Percentiles rank a stretch among this genome's conserved stretches.
Conservation (phyloP, 495 filamentous ascomycete genomes). For the Talaromyces nanjingensis region DNA sequence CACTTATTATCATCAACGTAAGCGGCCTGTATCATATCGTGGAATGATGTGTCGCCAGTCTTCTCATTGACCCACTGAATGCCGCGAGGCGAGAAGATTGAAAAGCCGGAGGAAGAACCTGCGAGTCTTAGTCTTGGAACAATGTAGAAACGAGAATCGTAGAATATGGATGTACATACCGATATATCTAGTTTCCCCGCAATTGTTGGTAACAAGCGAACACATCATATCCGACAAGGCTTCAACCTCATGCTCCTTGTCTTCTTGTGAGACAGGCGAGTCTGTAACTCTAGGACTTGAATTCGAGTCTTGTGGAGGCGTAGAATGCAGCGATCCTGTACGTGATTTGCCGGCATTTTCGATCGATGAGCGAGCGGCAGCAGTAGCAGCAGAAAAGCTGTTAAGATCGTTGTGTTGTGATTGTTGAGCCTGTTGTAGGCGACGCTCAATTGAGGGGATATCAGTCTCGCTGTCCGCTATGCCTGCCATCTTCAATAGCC, state of each 20-base stretch:
- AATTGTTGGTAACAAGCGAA: constrained; percentile 94
- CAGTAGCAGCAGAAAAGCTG: constrained; percentile 13
- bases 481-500: constrained; percentile 77
- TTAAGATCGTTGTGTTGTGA: constrained; percentile 19
- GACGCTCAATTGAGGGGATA: constrained; percentile 77
- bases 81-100: constrained; percentile 95
- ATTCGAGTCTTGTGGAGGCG: constrained; percentile 42
- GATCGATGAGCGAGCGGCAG: constrained; percentile 20
- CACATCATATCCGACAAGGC: constrained; percentile 98
- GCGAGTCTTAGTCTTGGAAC: background rate
- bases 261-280: constrained; percentile 50
- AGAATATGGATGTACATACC: constrained; percentile 43
- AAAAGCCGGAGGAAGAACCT: constrained; percentile 97
- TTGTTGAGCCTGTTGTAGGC: constrained; percentile 57
- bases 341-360: constrained; percentile 8
- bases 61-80: constrained; percentile 99
- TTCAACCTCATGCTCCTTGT: constrained; percentile 70
- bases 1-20: constrained; percentile 85
- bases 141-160: too few species aligned
- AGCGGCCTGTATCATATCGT: constrained; percentile 85
- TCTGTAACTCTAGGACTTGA: constrained; percentile 53
- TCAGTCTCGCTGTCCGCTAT: constrained; percentile 84
- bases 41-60: constrained; percentile 89
- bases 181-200: constrained; percentile 92
- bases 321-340: constrained; percentile 34